These are phyloP conservation scores for Blastocystis sp. DNA, from an alignment of 352 stramenopile genomes.

Conservation along the genomic window DNA sequence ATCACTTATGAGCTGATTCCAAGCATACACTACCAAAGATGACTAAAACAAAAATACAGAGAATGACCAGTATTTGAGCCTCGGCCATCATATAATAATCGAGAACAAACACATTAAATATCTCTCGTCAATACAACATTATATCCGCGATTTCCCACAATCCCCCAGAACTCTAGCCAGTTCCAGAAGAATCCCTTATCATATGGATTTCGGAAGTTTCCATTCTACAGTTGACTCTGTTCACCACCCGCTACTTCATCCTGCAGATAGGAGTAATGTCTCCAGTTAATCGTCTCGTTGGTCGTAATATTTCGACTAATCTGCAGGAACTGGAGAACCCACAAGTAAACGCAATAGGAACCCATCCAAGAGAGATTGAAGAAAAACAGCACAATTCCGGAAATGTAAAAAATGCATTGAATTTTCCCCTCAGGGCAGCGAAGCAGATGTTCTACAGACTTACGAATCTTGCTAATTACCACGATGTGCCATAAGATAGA, in stretches of 20 bases:
- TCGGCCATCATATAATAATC: background rate
- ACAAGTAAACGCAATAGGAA: slow-evolving; percentile 37
- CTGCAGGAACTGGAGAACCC: background rate
- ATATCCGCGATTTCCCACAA: slow-evolving; percentile 21
- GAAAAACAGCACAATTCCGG: background rate
- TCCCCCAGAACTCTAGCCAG: slow-evolving; percentile 60
- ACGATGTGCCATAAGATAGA: slow-evolving; percentile 1
- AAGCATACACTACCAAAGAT: too few species aligned
- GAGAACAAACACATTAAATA: background rate
- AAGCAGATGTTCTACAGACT: background rate
- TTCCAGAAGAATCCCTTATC: slow-evolving; percentile 55
- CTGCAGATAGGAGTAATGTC: slow-evolving; percentile 57
- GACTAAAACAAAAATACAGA: too few species aligned
- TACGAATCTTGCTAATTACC: background rate
- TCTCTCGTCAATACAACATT: background rate
- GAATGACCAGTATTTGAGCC: too few species aligned
- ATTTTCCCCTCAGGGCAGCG: background rate
- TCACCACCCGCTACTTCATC: background rate
- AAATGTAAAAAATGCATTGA: background rate
- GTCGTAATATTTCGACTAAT: slow-evolving; percentile 57
- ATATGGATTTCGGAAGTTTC: slow-evolving; percentile 58
- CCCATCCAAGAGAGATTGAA: slow-evolving; percentile 41
- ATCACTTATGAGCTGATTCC: too few species aligned
- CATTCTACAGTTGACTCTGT: background rate
- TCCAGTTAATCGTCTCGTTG: slow-evolving; percentile 61